Percentiles rank a stretch among this genome's conserved stretches.
Conservation (phyloP, 805 yeast genomes). For the Hanseniaspora jakobsenii region DNA sequence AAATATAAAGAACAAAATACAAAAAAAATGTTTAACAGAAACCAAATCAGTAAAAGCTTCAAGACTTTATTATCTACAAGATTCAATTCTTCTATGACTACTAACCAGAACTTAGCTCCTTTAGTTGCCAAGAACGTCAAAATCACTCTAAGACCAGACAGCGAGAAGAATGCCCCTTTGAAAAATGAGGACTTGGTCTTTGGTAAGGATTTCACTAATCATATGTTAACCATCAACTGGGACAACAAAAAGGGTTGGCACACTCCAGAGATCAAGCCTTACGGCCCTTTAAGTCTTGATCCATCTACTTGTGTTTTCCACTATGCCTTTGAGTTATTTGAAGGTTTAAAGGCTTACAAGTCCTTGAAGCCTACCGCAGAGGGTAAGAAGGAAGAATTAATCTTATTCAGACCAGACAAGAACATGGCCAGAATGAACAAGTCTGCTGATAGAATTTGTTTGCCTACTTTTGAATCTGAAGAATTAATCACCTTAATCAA, state of each 20-base stretch:
- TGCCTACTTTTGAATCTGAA: conserved; percentile 74
- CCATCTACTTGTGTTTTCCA: conserved; percentile 89
- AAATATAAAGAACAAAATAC: no score
- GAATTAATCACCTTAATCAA: conserved; percentile 66
- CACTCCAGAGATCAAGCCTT: conserved; percentile 78
- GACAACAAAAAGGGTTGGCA: conserved; percentile 68
- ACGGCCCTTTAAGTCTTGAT: conserved; percentile 61
- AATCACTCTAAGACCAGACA: conserved; percentile 35
- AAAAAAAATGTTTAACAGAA: conserved; percentile 16
- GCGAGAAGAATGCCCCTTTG: conserved; percentile 33
- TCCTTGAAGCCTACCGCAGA: no score
- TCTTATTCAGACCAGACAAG: conserved; percentile 83
- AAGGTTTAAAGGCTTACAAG: conserved; percentile 87
- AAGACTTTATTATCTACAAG: conserved; percentile 1
- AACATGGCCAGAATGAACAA: conserved; percentile 86
- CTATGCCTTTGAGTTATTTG: conserved; percentile 88
- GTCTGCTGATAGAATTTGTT: conserved; percentile 77
- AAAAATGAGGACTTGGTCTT: conserved; percentile 56
- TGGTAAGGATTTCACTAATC: conserved; percentile 70
- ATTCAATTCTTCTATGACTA: conserved; percentile 7
- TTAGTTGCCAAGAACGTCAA: conserved; percentile 45
- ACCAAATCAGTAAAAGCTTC: conserved; percentile 11
- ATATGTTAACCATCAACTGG: conserved; percentile 85
- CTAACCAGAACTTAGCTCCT: conserved; percentile 28
- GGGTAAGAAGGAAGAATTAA: conserved; percentile 42